A percentile compares a stretch with the other conserved stretches of the same genome.
Evolutionary conservation across 2,329 filamentous ascomycete genomes (phyloP).

Genomic region (Colletotrichum agaves): DNA sequence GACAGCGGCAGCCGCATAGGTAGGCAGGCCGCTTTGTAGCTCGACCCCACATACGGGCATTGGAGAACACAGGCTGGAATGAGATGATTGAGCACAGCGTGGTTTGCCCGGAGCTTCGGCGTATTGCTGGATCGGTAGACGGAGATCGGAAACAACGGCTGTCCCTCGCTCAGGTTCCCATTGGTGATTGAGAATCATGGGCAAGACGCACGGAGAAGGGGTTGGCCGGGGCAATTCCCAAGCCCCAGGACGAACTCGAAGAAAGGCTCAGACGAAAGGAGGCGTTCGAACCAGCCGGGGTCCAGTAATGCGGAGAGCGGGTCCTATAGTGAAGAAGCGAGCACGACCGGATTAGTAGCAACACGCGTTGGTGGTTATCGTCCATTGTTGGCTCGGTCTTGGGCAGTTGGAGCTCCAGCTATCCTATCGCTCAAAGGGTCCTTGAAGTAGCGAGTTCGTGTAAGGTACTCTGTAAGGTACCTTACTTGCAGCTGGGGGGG

Average conservation of each 20-base stretch:
- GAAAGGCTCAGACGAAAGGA: slow-evolving; percentile 9
- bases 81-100: slow-evolving; percentile 7
- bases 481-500: not conserved
- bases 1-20: not conserved
- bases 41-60: slow-evolving; percentile 16
- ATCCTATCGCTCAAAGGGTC: slow-evolving; percentile 21
- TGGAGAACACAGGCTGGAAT: not conserved
- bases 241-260: slow-evolving; percentile 12
- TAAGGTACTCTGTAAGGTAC: slow-evolving; percentile 4
- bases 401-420: slow-evolving; percentile 14
- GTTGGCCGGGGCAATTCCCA: slow-evolving; percentile 17
- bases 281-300: slow-evolving; percentile 23
- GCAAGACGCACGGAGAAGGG: slow-evolving; percentile 34
- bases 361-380: slow-evolving; percentile 21
- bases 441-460: slow-evolving; percentile 3
- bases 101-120: slow-evolving; percentile 18
- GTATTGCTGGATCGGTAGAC: slow-evolving; percentile 25
- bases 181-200: slow-evolving; percentile 10
- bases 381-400: slow-evolving; percentile 29
- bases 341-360: slow-evolving; percentile 2
- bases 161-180: slow-evolving; percentile 7
- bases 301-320: slow-evolving; percentile 24
- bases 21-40: slow-evolving; percentile 1
- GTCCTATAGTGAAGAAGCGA: not conserved
- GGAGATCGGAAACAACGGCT: slow-evolving; percentile 21